These are phyloP conservation scores for Avena insularis DNA, from an alignment of 176 grass and related monocot species.

Conservation along the genomic window DNA sequence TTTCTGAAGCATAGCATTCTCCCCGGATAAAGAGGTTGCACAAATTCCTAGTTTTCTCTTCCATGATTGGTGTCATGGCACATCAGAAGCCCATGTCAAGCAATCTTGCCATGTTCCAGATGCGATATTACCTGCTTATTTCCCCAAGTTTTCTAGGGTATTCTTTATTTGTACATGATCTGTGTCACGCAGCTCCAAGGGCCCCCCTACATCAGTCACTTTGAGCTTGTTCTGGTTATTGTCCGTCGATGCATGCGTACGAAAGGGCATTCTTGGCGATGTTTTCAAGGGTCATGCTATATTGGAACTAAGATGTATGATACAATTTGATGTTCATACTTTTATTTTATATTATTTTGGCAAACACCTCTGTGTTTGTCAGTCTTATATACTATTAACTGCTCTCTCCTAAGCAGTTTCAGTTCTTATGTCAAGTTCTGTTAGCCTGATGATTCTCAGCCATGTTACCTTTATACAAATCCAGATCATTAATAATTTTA, in stretches of 20 bases:
- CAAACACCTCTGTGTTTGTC: not conserved
- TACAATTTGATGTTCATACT: constrained; percentile 28
- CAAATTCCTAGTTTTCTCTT: constrained; percentile 31
- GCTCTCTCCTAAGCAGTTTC: not conserved
- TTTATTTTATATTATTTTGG: not conserved
- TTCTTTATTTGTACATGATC: constrained; percentile 64
- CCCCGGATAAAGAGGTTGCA: not conserved
- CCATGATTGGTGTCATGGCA: constrained; percentile 24
- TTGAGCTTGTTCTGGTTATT: constrained; percentile 32
- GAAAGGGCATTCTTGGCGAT: constrained; percentile 32
- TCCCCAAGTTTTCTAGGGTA: constrained; percentile 48
- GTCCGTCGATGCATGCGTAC: constrained; percentile 3
- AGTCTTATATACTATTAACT: not conserved
- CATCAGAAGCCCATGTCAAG: constrained; percentile 13
- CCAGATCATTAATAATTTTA: not conserved
- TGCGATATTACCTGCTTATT: not conserved
- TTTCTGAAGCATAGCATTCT: constrained; percentile 55
- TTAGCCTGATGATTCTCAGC: not conserved
- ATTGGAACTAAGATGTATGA: constrained; percentile 36
- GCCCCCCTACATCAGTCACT: constrained; percentile 28
- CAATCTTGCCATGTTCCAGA: constrained; percentile 40
- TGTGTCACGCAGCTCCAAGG: constrained; percentile 43
- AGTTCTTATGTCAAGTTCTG: not conserved
- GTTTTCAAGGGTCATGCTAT: constrained; percentile 35
- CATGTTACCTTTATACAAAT: not conserved